Percentiles rank a stretch among this genome's conserved stretches.
These are phyloP conservation scores for Lasiosphaeris hirsuta DNA, from an alignment of 495 filamentous ascomycete species.

Conservation along the genomic window DNA sequence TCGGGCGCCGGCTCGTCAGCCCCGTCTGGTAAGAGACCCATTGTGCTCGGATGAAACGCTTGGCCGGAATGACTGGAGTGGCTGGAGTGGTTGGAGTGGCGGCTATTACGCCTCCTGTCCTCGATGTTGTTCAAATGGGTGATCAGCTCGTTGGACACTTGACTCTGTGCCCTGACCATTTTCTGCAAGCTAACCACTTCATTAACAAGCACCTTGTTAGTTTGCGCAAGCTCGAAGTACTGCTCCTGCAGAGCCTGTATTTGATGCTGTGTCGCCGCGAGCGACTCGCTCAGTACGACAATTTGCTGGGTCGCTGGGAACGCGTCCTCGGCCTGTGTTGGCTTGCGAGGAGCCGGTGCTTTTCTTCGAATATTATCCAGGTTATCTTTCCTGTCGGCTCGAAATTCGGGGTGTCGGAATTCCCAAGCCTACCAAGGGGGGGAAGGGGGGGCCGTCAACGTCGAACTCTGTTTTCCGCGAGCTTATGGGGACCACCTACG, in stretches of 20 bases:
- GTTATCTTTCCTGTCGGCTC: conserved; percentile 91
- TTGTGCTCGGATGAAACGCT: conserved; percentile 25
- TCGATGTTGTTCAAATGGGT: conserved; percentile 47
- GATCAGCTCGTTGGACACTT: conserved; percentile 49
- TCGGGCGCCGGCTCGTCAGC: conserved; percentile 74
- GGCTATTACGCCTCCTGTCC: conserved; percentile 41
- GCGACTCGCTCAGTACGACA: conserved; percentile 79
- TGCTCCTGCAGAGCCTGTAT: conserved; percentile 81
- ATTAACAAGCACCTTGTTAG: conserved; percentile 82
- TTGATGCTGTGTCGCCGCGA: conserved; percentile 87
- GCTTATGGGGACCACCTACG: conserved; percentile 51
- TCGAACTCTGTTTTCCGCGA: background rate
- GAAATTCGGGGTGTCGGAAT: conserved; percentile 97
- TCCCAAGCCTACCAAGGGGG: conserved; percentile 73
- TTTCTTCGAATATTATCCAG: conserved; percentile 96
- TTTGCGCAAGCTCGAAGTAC: conserved; percentile 78
- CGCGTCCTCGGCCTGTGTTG: conserved; percentile 63
- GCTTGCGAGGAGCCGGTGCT: conserved; percentile 86
- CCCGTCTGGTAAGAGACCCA: conserved; percentile 41
- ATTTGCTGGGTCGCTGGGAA: conserved; percentile 77
- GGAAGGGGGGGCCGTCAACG: conserved; percentile 18
- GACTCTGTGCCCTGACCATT: conserved; percentile 71
- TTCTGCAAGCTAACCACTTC: conserved; percentile 88
- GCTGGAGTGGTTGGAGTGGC: conserved; percentile 40
- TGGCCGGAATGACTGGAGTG: conserved; percentile 35